phyloP scores from a whole-genome alignment of 768 basidiomycete species.

The Strobilomyces confusus region DNA sequence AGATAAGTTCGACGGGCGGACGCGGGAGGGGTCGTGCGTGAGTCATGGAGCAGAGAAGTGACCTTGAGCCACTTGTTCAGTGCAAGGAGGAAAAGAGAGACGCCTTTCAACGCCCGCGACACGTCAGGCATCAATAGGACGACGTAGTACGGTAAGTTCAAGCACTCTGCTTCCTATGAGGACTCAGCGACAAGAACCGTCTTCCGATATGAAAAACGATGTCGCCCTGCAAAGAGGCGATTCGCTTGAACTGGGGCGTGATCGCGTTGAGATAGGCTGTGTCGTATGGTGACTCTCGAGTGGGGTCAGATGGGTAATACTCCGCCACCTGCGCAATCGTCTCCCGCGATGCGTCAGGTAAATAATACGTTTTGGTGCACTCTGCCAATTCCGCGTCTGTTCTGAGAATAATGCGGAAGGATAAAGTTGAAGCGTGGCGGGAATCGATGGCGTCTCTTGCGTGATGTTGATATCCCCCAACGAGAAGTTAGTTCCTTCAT shows the following conservation, averaged over 20 bases:
- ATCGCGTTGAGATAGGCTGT: slow-evolving; percentile 43
- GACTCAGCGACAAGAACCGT: slow-evolving; percentile 40
- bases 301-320: slow-evolving; percentile 37
- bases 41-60: slow-evolving; percentile 40
- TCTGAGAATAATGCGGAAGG: not conserved
- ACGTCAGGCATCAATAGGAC: too few relatives aligned
- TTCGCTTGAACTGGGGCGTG: slow-evolving; percentile 47
- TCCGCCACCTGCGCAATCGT: slow-evolving; percentile 26
- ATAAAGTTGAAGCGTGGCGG: not conserved
- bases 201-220: slow-evolving; percentile 47
- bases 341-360: slow-evolving; percentile 23
- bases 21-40: too few relatives aligned
- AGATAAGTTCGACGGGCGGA: too few relatives aligned
- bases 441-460: not conserved
- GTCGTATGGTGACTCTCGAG: slow-evolving; percentile 50
- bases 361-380: slow-evolving; percentile 6
- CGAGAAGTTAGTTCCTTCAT: slow-evolving; percentile 42
- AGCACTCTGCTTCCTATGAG: slow-evolving; percentile 35
- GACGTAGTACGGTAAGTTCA: slow-evolving; percentile 33
- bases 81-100: slow-evolving; percentile 14
- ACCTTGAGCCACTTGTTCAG: slow-evolving; percentile 46
- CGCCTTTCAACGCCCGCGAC: too few relatives aligned
- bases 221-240: slow-evolving; percentile 50
- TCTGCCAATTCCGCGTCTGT: not conserved
- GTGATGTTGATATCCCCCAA: not conserved